A percentile compares a stretch with the other conserved stretches of the same genome.
These are phyloP conservation scores for Hypoxylon sp. DNA, from an alignment of 2,329 filamentous ascomycete species.

Conservation along the genomic window DNA sequence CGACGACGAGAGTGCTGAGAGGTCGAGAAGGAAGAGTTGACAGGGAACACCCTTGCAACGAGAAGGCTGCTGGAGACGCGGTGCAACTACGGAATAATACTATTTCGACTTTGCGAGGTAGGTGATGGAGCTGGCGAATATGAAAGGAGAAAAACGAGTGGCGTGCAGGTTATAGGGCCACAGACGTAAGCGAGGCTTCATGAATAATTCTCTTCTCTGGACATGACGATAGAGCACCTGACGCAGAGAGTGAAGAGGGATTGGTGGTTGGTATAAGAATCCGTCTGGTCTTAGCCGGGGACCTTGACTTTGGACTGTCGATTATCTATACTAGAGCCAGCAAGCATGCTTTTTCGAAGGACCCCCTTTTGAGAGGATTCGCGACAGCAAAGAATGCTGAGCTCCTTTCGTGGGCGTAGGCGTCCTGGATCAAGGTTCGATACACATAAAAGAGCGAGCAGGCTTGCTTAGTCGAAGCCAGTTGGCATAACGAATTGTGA, in stretches of 20 bases:
- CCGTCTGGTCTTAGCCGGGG: conserved; percentile 23
- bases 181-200: conserved; percentile 35
- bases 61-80: conserved; percentile 33
- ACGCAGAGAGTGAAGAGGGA: conserved; percentile 18
- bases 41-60: conserved; percentile 41
- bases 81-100: conserved; percentile 40
- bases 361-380: conserved; percentile 27
- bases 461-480: conserved; percentile 24
- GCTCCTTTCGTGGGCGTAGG: conserved; percentile 2
- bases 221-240: conserved; percentile 25
- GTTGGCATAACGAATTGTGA: conserved; percentile 32
- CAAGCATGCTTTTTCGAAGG: conserved; percentile 23
- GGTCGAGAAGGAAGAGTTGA: conserved; percentile 33
- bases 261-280: conserved; percentile 26
- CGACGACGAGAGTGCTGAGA: conserved; percentile 34
- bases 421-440: conserved; percentile 23
- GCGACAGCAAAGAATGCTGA: conserved; percentile 27
- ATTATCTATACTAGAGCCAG: conserved; percentile 34
- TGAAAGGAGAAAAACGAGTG: conserved; percentile 28
- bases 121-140: conserved; percentile 25
- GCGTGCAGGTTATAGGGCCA: conserved; percentile 34
- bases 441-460: conserved; percentile 22
- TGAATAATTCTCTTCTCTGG: conserved; percentile 18
- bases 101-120: conserved; percentile 35
- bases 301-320: conserved; percentile 23